Evolutionary conservation across 495 filamentous ascomycete genomes (phyloP).

Genomic region (Talaromyces adpressus): DNA sequence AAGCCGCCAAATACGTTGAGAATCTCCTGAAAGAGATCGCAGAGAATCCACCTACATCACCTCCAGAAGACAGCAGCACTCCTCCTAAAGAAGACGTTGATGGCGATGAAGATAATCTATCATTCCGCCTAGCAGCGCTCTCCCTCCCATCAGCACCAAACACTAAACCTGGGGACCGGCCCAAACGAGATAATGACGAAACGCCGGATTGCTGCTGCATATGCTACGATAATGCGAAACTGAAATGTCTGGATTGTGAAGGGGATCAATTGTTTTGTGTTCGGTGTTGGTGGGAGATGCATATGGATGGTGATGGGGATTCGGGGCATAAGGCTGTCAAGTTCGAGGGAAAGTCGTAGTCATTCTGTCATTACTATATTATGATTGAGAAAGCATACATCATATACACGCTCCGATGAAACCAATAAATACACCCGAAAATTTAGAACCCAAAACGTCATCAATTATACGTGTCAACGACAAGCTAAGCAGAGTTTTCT

Average conservation of each 20-base stretch:
- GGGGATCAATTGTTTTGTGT: conserved; percentile 8
- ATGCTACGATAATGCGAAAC: conserved; percentile 7
- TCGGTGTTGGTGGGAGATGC: conserved; percentile 11
- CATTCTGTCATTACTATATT: not conserved
- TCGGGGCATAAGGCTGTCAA: conserved; percentile 5
- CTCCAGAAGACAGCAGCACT: not conserved
- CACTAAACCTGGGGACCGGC: not conserved
- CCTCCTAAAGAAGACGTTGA: not conserved
- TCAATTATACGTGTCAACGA: not conserved
- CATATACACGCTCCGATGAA: not conserved
- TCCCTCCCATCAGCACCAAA: conserved; percentile 8
- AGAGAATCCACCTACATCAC: not conserved
- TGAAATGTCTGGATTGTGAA: conserved; percentile 8
- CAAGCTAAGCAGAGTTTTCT: not conserved
- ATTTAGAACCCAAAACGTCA: not conserved
- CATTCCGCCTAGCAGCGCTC: not conserved
- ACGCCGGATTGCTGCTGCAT: conserved; percentile 5
- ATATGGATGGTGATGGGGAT: conserved; percentile 1
- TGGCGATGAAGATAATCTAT: not conserved
- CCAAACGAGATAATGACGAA: not conserved
- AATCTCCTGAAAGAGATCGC: not conserved
- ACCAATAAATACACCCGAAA: not conserved
- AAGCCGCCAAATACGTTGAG: conserved; percentile 6
- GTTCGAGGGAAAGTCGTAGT: not conserved
- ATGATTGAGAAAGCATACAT: not conserved